Evolutionary conservation across 345 rosid genomes (phyloP), one percentile per base, ranked within the genome.

Genomic region (Sonneratia caseolaris): DNA sequence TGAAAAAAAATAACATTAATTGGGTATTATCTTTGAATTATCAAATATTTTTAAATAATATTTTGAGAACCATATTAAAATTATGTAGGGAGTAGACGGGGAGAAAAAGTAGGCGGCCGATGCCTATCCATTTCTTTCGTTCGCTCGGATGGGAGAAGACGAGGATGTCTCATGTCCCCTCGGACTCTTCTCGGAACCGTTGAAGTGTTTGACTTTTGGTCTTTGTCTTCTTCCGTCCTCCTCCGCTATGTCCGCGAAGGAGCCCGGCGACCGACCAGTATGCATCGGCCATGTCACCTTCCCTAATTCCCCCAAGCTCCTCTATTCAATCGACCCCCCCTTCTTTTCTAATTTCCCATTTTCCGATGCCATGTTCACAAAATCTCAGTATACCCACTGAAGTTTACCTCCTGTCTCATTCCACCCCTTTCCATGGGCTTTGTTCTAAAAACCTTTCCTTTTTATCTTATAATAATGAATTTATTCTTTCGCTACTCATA

Each of bases 171-270:
- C 15, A 6, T 53, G 7, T 19, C 59, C 22, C 6, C 14, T 59
- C 12, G 14, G 36, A 21, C 14, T n/a, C 13, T 22, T 59, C 36
- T n/a, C 24, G 64, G 66, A 62, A 62, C 18, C 66, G 27, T 62
- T 35, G 66, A 62, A 10, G 5, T 62, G 38, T 62, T 62, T 62
- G 66, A 62, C 66, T 62, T 62, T 62, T 2, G 66, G 66, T 62
- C 66, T 62, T 62, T 62, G 66, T 35, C 38, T 27, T 62, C 66
- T 27, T 62, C 66, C 18, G 19, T 13, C 65, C 37, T 27, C 65
- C 37, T 27, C 38, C 0, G 38, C 38, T 3, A 32, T 35, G 37
- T 27, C 66, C 38, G 7, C 18, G 66, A 62, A 62, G 66, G 37
- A 27, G 5, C 66, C 64, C 14, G 3, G 35, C 14, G 1, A 3